These are phyloP conservation scores for Carpinus viminea DNA, from an alignment of 306 rosid species.

Conservation along the genomic window DNA sequence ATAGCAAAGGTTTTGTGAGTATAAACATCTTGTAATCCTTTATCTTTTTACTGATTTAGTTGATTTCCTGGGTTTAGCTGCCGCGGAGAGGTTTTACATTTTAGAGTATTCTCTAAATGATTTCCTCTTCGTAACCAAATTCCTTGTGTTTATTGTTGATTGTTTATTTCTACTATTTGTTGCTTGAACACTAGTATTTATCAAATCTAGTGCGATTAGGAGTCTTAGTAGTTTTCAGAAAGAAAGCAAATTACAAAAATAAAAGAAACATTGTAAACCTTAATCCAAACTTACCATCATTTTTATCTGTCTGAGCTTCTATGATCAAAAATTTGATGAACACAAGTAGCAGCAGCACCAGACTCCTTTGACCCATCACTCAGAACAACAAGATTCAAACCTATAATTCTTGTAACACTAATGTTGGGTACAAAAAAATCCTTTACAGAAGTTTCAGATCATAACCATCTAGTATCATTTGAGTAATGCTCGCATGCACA, in stretches of 20 bases:
- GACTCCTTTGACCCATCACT: conserved; percentile 19
- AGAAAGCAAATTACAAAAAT: not conserved
- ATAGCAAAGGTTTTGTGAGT: no score
- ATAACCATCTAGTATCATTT: not conserved
- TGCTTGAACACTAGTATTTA: no score
- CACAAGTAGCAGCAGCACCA: conserved; percentile 1
- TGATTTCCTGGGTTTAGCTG: no score
- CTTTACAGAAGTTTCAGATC: not conserved
- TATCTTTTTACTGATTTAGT: no score
- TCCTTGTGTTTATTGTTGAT: no score
- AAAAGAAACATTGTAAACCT: not conserved
- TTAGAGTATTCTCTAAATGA: no score
- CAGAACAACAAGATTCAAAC: not conserved
- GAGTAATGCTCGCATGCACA: not conserved
- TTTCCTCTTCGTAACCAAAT: no score
- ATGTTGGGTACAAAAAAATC: not conserved
- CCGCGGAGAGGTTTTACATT: no score
- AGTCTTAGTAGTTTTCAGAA: no score
- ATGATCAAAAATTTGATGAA: not conserved
- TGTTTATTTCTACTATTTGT: no score
- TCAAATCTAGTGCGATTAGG: no score
- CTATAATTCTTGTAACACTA: not conserved
- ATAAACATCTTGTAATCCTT: no score
- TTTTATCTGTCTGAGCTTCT: not conserved
- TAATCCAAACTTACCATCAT: conserved; percentile 29